phyloP scores from a whole-genome alignment of 176 grass and related monocot genomes.

The Musa acuminata region DNA sequence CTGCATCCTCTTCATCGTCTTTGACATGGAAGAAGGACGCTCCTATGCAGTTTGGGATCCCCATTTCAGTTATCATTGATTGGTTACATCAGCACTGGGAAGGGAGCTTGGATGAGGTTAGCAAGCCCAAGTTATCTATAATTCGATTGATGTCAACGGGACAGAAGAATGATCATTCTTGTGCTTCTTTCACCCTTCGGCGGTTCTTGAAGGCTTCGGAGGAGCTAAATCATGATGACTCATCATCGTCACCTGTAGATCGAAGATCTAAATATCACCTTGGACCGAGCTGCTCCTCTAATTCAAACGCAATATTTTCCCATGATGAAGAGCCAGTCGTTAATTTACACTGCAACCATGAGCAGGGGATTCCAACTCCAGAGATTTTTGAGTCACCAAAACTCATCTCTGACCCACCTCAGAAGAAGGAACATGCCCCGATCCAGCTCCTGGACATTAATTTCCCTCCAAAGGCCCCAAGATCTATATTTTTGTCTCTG shows the following conservation, averaged over 20 bases:
- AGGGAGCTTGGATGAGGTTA: slow-evolving; percentile 77
- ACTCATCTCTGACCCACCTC: slow-evolving; percentile 37
- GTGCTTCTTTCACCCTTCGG: slow-evolving; percentile 46
- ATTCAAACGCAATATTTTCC: slow-evolving; percentile 31
- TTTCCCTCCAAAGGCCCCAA: slow-evolving; percentile 52
- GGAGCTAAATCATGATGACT: slow-evolving; percentile 41
- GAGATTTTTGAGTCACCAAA: slow-evolving; percentile 57
- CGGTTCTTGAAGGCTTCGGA: slow-evolving; percentile 48
- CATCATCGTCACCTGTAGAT: slow-evolving; percentile 29
- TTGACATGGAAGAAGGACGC: slow-evolving; percentile 59
- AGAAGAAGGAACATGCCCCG: slow-evolving; percentile 31
- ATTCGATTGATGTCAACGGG: slow-evolving; percentile 40
- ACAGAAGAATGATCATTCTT: slow-evolving; percentile 41
- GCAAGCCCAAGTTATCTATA: slow-evolving; percentile 62
- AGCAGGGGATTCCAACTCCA: slow-evolving; percentile 52
- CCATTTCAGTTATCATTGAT: slow-evolving; percentile 63
- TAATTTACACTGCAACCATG: slow-evolving; percentile 43
- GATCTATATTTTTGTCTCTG: slow-evolving; percentile 65
- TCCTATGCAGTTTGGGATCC: slow-evolving; percentile 68
- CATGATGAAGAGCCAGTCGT: slow-evolving; percentile 52
- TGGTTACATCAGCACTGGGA: slow-evolving; percentile 92
- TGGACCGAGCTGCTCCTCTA: slow-evolving; percentile 42
- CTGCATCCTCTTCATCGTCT: slow-evolving; percentile 44
- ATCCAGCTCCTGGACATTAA: slow-evolving; percentile 46
- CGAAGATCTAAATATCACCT: slow-evolving; percentile 44